Conservation (phyloP, 257 asterid species). For the Lantana camara region DNA sequence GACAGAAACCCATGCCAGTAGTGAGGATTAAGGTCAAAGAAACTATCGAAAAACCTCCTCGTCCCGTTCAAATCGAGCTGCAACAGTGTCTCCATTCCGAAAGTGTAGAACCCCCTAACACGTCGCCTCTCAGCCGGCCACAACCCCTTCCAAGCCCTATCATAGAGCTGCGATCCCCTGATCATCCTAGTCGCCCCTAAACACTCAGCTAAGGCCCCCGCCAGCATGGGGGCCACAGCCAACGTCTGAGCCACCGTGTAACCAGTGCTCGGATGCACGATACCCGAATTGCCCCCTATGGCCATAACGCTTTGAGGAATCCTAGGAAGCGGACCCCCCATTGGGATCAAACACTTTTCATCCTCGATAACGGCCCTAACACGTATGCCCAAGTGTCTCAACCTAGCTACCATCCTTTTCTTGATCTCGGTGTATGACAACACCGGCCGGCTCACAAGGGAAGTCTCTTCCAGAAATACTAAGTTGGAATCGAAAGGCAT, state of each 20-base stretch:
- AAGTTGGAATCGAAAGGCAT: constrained; percentile 84
- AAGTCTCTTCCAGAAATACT: constrained; percentile 84
- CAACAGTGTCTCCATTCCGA: constrained; percentile 91
- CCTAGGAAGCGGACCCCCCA: constrained; percentile 90
- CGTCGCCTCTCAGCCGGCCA: constrained; percentile 78
- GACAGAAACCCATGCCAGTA: constrained; percentile 84
- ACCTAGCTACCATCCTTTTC: constrained; percentile 84
- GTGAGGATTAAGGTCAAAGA: constrained; percentile 76
- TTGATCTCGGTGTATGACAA: constrained; percentile 70
- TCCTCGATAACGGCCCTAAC: constrained; percentile 71
- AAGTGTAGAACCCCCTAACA: constrained; percentile 62
- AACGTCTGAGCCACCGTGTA: constrained; percentile 72
- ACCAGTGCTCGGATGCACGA: constrained; percentile 88
- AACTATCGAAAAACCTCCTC: constrained; percentile 76
- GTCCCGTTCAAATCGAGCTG: constrained; percentile 73
- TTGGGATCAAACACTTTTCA: constrained; percentile 86
- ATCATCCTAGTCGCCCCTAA: constrained; percentile 88
- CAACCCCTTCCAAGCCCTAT: constrained; percentile 67
- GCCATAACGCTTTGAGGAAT: constrained; percentile 83
- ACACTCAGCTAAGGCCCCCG: constrained; percentile 64
- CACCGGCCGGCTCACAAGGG: constrained; percentile 75
- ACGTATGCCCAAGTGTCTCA: constrained; percentile 74
- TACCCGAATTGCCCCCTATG: constrained; percentile 83
- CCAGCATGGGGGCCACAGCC: constrained; percentile 61
- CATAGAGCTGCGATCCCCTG: constrained; percentile 55